phyloP scores from a whole-genome alignment of 2,329 filamentous ascomycete species.

The Exophiala phaeomuriformis region DNA sequence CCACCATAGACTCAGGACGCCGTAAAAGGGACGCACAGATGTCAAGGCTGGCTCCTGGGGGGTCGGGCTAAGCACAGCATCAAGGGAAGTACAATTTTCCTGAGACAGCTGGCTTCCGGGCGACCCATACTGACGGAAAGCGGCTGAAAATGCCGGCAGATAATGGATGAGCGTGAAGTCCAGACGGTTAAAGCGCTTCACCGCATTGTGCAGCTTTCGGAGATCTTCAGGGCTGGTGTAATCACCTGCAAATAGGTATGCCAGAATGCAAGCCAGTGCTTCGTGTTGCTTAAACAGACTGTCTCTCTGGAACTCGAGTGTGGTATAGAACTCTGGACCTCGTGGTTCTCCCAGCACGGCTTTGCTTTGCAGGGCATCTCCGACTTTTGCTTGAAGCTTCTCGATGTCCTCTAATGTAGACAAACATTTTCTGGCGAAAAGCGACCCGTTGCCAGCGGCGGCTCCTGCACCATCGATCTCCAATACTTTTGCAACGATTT shows the following conservation, averaged over 20 bases:
- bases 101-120: conserved; percentile 16
- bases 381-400: conserved; percentile 65
- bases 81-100: conserved; percentile 41
- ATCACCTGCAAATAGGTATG: conserved; percentile 67
- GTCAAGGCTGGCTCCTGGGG: conserved; percentile 37
- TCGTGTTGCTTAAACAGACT: conserved; percentile 88
- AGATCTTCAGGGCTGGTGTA: conserved; percentile 68
- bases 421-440: conserved; percentile 68
- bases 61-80: conserved; percentile 40
- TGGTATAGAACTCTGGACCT: conserved; percentile 62
- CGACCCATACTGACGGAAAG: conserved; percentile 71
- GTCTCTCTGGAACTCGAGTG: conserved; percentile 68
- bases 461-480: conserved; percentile 43
- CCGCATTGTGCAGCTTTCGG: conserved; percentile 57
- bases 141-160: conserved; percentile 68
- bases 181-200: conserved; percentile 62
- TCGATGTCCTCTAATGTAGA: conserved; percentile 69
- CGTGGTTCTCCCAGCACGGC: conserved; percentile 63
- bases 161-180: conserved; percentile 71
- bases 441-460: conserved; percentile 45
- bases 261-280: conserved; percentile 70
- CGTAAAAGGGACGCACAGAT: conserved; percentile 63
- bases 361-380: conserved; percentile 67
- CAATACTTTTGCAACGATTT: conserved; percentile 53
- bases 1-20: conserved; percentile 77